These are phyloP conservation scores for Kwoniella europaea DNA, from an alignment of 768 basidiomycete genomes.

Conservation along the genomic window DNA sequence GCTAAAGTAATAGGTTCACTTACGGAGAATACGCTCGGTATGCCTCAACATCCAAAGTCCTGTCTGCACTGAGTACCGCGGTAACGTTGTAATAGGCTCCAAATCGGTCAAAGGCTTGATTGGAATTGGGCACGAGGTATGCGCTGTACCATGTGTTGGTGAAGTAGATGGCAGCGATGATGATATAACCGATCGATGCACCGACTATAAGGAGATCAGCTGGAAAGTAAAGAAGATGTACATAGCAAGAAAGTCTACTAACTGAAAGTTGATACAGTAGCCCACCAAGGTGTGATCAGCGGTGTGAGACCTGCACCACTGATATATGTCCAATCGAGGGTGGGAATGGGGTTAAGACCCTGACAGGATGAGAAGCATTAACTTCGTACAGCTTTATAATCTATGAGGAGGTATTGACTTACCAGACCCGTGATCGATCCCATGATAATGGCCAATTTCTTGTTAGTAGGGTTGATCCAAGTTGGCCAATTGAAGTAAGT, in stretches of 20 bases:
- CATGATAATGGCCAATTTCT: conserved; percentile 52
- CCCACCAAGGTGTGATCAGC: conserved; percentile 24
- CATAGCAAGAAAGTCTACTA: background rate
- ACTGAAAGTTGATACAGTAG: conserved; percentile 14
- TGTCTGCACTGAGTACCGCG: conserved; percentile 60
- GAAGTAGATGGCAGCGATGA: conserved; percentile 21
- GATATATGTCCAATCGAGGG: conserved; percentile 59
- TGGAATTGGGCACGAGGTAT: conserved; percentile 57
- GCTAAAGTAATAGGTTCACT: background rate
- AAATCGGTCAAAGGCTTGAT: conserved; percentile 60
- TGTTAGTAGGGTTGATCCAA: conserved; percentile 68
- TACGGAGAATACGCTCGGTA: conserved; percentile 59
- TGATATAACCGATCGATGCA: conserved; percentile 7
- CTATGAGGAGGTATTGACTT: conserved; percentile 33
- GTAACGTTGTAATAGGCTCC: conserved; percentile 64
- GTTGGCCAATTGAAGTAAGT: conserved; percentile 85
- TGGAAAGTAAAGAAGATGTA: background rate
- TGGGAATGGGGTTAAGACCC: conserved; percentile 58
- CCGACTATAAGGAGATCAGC: conserved; percentile 2
- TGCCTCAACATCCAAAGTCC: conserved; percentile 60
- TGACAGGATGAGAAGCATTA: conserved; percentile 14
- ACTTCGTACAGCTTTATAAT: too few species aligned
- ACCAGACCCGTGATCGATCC: conserved; percentile 51
- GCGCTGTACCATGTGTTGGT: conserved; percentile 34
- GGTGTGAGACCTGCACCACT: conserved; percentile 26